These are phyloP conservation scores for Dictyostelium brefeldianum DNA, from an alignment of 78 protist genomes.

Conservation along the genomic window DNA sequence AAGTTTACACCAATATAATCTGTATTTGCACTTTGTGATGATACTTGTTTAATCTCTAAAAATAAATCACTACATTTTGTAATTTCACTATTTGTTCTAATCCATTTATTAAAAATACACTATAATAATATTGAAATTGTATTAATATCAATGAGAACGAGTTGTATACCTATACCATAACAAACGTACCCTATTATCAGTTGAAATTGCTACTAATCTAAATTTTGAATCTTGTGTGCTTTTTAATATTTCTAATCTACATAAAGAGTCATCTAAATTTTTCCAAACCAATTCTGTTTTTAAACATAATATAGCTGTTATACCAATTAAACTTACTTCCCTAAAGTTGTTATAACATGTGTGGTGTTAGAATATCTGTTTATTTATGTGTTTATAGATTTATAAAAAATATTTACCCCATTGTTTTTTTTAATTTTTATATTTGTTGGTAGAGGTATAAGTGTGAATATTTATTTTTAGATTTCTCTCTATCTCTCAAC, in stretches of 20 bases:
- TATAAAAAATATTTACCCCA: too few relatives aligned
- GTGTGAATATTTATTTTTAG: too few relatives aligned
- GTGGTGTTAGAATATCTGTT: too few relatives aligned
- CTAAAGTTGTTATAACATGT: too few relatives aligned
- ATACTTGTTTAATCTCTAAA: conserved; percentile 62
- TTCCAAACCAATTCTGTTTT: conserved; percentile 40
- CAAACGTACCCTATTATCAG: conserved; percentile 73
- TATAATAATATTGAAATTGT: neutral
- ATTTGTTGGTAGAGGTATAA: too few relatives aligned
- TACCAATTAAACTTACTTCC: conserved; percentile 56
- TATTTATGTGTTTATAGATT: too few relatives aligned
- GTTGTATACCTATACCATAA: too few relatives aligned
- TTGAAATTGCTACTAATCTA: conserved; percentile 69
- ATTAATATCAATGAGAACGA: neutral
- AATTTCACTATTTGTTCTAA: conserved; percentile 69
- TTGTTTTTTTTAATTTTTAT: too few relatives aligned
- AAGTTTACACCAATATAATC: conserved; percentile 67
- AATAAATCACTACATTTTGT: conserved; percentile 76
- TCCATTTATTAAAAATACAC: conserved; percentile 81
- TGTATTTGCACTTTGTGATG: conserved; percentile 52
- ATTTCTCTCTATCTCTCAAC: too few relatives aligned
- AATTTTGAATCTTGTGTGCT: conserved; percentile 45
- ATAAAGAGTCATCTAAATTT: conserved; percentile 57
- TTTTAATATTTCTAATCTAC: conserved; percentile 65
- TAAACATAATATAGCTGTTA: conserved; percentile 57